These are phyloP conservation scores for Globisporangium heterothallicum DNA, from an alignment of 352 stramenopile species.

Conservation along the genomic window DNA sequence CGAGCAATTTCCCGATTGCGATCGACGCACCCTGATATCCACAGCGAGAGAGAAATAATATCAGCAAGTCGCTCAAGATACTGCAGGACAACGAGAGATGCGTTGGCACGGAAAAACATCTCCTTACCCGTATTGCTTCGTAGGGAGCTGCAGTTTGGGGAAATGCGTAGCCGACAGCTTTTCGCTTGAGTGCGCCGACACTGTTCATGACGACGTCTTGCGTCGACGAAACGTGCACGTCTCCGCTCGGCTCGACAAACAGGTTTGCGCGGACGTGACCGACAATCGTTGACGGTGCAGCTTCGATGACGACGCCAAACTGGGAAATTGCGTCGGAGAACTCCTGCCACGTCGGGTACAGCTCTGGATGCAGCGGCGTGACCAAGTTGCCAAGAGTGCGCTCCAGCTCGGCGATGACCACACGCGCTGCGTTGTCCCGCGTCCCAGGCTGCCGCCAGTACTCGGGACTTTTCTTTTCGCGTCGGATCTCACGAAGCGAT, in stretches of 20 bases:
- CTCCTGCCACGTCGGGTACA: constrained; percentile 57
- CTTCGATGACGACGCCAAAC: constrained; percentile 81
- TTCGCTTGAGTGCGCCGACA: constrained; percentile 19
- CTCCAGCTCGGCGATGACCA: constrained; percentile 55
- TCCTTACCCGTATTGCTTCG: constrained; percentile 49
- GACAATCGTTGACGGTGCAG: constrained; percentile 32
- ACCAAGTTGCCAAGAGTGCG: constrained; percentile 25
- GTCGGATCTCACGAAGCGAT: constrained; percentile 53
- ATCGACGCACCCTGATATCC: constrained; percentile 30
- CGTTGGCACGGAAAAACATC: neutral
- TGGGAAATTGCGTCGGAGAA: constrained; percentile 54
- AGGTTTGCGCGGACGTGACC: constrained; percentile 64
- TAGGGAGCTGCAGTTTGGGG: constrained; percentile 75
- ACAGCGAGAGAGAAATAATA: no score
- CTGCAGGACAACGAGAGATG: neutral
- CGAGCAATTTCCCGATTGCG: constrained; percentile 41
- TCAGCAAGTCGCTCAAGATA: no score
- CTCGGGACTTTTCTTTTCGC: constrained; percentile 52
- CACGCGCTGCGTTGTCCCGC: constrained; percentile 49
- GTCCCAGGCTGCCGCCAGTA: constrained; percentile 68
- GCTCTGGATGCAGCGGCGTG: constrained; percentile 25
- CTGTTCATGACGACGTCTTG: constrained; percentile 44
- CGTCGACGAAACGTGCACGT: constrained; percentile 64
- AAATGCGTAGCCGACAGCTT: constrained; percentile 60
- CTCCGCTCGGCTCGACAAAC: constrained; percentile 70